Conservation (phyloP, 2,329 filamentous ascomycete genomes). For the Ophiostoma angusticollis region DNA sequence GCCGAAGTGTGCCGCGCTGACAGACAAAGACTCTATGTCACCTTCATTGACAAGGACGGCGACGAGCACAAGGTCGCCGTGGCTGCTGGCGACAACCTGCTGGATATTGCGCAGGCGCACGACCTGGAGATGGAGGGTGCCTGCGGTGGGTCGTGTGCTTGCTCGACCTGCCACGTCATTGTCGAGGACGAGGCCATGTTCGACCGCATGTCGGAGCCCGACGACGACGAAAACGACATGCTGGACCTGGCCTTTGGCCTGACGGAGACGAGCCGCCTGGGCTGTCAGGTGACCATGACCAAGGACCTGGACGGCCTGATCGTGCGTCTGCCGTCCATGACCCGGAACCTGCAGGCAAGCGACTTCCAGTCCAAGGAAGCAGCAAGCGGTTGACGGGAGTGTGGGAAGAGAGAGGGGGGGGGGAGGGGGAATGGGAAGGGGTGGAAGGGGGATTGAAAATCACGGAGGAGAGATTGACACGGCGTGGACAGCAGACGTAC, state of each 20-base stretch:
- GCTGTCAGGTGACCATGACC: slow-evolving; percentile 85
- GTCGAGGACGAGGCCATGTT: slow-evolving; percentile 61
- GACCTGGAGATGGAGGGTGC: slow-evolving; percentile 98
- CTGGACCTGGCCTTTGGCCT: slow-evolving; percentile 80
- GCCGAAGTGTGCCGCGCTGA: too few species aligned
- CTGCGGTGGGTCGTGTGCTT: slow-evolving; percentile 87
- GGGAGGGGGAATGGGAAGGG: neutral
- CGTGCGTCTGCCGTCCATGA: slow-evolving; percentile 84
- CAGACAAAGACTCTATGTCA: slow-evolving; percentile 76
- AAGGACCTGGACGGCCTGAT: slow-evolving; percentile 78
- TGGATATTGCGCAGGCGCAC: slow-evolving; percentile 89
- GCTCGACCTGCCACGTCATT: slow-evolving; percentile 86
- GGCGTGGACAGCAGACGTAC: too few species aligned
- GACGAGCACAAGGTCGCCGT: slow-evolving; percentile 66
- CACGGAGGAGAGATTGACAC: neutral
- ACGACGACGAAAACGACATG: slow-evolving; percentile 81
- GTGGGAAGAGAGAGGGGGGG: neutral
- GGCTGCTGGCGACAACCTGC: slow-evolving; percentile 74
- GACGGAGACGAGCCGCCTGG: slow-evolving; percentile 71
- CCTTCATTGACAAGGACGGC: slow-evolving; percentile 87
- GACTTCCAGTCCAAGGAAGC: slow-evolving; percentile 50
- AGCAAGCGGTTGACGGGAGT: neutral
- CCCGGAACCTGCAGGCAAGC: slow-evolving; percentile 86
- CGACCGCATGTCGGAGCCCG: slow-evolving; percentile 65
- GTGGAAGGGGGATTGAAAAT: neutral